Conservation (phyloP, 2,329 filamentous ascomycete genomes). For the Nigrospora osmanthi region DNA sequence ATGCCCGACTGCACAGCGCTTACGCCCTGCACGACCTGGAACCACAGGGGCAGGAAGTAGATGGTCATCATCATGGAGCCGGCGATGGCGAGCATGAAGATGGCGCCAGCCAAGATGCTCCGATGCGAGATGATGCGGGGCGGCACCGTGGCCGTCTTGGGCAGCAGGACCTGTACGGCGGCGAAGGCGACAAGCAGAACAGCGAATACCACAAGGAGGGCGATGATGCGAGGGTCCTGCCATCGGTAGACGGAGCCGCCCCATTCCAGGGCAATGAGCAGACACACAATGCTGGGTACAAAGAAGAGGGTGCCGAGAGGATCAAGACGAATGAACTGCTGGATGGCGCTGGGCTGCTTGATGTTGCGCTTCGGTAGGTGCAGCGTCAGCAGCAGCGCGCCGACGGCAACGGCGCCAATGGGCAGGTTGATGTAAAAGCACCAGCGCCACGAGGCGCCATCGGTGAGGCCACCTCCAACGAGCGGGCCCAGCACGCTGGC, state of each 20-base stretch:
- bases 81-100: constrained; percentile 21
- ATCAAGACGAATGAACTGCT: constrained; percentile 42
- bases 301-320: constrained; percentile 53
- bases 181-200: constrained; percentile 38
- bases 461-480: constrained; percentile 45
- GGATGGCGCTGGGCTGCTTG: constrained; percentile 15
- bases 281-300: constrained; percentile 49
- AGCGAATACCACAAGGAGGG: constrained; percentile 44
- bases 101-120: constrained; percentile 38
- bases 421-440: constrained; percentile 55
- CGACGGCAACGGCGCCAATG: constrained; percentile 41
- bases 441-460: constrained; percentile 42
- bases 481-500: constrained; percentile 45
- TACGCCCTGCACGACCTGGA: constrained; percentile 48
- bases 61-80: constrained; percentile 44
- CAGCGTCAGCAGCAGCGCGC: constrained; percentile 41
- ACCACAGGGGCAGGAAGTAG: constrained; percentile 49
- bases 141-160: constrained; percentile 50
- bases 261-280: constrained; percentile 58
- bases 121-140: constrained; percentile 45
- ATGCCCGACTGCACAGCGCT: constrained; percentile 47
- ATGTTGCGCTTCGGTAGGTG: constrained; percentile 25
- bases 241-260: constrained; percentile 43
- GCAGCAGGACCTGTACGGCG: constrained; percentile 42
- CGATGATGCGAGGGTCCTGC: constrained; percentile 42